Conservation (phyloP, 495 filamentous ascomycete genomes). For the Penicillium verhagenii region DNA sequence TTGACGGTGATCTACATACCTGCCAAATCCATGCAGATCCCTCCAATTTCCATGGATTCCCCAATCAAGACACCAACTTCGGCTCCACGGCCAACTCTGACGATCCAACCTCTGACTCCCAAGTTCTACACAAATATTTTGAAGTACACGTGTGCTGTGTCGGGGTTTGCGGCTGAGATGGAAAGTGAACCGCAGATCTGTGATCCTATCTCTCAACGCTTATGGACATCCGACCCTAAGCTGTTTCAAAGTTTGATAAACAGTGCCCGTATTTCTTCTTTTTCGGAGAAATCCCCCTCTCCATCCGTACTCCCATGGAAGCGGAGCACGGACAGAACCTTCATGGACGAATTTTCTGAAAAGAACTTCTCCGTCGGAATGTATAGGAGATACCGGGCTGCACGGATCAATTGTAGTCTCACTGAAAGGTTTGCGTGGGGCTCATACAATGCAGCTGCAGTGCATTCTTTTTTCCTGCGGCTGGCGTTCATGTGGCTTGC, state of each 20-base stretch:
- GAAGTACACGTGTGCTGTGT: not conserved
- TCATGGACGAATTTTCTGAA: constrained; percentile 1
- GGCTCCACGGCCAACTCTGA: not conserved
- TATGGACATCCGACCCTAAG: not conserved
- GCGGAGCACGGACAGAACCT: not conserved
- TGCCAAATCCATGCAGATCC: not conserved
- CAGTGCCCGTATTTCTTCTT: not conserved
- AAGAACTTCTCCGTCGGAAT: not conserved
- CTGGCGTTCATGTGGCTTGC: not conserved
- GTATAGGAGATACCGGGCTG: not conserved
- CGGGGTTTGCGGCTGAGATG: not conserved
- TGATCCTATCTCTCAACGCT: constrained; percentile 1
- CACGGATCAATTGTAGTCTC: not conserved
- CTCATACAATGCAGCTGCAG: not conserved
- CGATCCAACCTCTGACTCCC: constrained; percentile 1
- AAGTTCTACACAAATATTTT: constrained; percentile 3
- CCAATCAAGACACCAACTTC: not conserved
- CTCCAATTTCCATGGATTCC: constrained; percentile 1
- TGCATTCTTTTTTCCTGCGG: not conserved
- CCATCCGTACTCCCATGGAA: not conserved
- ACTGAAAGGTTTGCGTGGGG: constrained; percentile 1
- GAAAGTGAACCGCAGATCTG: not conserved
- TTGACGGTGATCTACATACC: constrained; percentile 3
- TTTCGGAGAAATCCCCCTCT: not conserved
- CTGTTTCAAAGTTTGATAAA: not conserved